Base-by-base conservation (phyloP, 2,329 filamentous ascomycete species). In the Fusarium scirpi region DNA sequence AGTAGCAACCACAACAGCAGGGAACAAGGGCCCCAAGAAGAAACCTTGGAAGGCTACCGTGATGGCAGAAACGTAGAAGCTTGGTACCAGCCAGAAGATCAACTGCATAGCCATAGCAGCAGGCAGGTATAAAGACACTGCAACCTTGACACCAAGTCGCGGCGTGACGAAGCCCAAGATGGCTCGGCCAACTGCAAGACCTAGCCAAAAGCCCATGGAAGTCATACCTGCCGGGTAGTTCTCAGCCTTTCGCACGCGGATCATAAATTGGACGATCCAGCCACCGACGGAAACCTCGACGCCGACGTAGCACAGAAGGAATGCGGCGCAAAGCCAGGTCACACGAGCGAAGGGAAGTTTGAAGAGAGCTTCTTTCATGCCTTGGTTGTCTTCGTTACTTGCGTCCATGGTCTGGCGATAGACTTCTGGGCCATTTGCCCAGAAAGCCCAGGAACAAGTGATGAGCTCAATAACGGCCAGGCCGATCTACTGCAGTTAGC, bases 231-330 rank as follows among this genome's bases (percentile, higher is more conserved):
- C 89, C 1, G 88, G 87, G 71, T 94, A 94, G 0, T 87, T 80
- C 6, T 82, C 85, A 2, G 89, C 92, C n/a, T 89, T 79, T 8
- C 93, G 87, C 8, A 94, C 90, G 34, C 89, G 86, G 27, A 93
- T 89, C 92, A 96, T 95, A 78, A 96, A 95, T 8, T 90, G 89
- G 55, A 94, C 91, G 60, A 96, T 92, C 93, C 93, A 96, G 8
- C 93, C 93, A 22, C 92, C 91, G 1, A 94, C 85, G 0, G 90
- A 89, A 46, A 92, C 91, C 78, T 96, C 92, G 2, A 90, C 84
- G 10, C 93, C 93, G 1, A 94, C 90, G 74, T 95, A 95, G 32
- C 88, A 87, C 13, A 96, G 86, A 24, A 95, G 82, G 78, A 95
- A 96, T 1, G 91, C 67, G 0, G 92, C 85, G 67, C 87, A 88